phyloP scores from a whole-genome alignment of 306 rosid species.

The Begonia peltatifolia region DNA sequence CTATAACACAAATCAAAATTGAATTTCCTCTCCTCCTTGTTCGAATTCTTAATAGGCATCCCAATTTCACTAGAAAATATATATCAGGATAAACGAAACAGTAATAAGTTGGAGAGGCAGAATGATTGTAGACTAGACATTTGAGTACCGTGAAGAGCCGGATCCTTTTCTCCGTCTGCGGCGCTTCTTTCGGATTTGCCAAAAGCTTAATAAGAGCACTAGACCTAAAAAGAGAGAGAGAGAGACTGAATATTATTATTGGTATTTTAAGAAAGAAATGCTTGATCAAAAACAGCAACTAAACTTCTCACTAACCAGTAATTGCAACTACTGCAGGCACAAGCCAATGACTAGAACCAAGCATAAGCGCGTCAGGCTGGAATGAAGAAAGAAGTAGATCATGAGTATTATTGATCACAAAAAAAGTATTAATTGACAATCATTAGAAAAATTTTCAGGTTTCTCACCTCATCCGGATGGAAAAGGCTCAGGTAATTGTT shows the following conservation, averaged over 20 bases:
- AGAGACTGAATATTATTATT: neutral
- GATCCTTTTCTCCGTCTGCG: constrained; percentile 65
- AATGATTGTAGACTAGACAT: constrained; percentile 24
- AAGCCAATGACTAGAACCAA: constrained; percentile 66
- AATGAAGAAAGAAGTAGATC: constrained; percentile 9
- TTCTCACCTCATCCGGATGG: constrained; percentile 69
- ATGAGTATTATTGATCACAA: constrained; percentile 3
- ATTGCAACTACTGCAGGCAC: constrained; percentile 54
- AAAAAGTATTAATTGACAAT: too few species aligned
- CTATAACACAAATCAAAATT: too few species aligned
- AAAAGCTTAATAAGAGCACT: constrained; percentile 46
- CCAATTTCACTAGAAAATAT: too few species aligned
- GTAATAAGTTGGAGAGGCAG: too few species aligned
- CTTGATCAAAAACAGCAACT: constrained; percentile 4
- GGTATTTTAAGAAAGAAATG: neutral
- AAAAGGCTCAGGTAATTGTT: constrained; percentile 60
- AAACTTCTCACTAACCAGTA: constrained; percentile 38
- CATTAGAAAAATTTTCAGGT: neutral
- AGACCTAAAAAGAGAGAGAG: constrained; percentile 30
- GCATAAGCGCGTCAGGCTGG: constrained; percentile 67
- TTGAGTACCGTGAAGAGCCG: constrained; percentile 45
- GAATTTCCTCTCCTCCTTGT: too few species aligned
- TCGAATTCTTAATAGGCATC: too few species aligned
- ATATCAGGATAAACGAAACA: too few species aligned
- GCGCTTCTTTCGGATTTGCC: constrained; percentile 84